Percentiles rank a stretch among this genome's conserved stretches.
These are phyloP conservation scores for Lepidium didymum DNA, from an alignment of 345 rosid genomes.

Conservation along the genomic window DNA sequence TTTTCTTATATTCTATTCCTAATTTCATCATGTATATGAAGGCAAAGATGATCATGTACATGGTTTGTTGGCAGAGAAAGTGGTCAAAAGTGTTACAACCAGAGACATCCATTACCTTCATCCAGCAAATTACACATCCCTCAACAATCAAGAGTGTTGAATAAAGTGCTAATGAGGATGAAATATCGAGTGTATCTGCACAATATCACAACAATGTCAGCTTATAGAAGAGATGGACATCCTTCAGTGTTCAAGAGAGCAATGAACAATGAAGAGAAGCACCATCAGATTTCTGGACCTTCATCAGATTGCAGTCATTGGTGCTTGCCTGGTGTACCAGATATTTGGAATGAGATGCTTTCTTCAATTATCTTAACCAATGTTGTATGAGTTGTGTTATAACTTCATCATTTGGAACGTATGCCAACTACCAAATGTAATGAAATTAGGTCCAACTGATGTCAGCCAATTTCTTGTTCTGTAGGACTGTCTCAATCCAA, in stretches of 20 bases:
- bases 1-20: background rate
- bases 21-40: background rate
- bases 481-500: too few relatives aligned
- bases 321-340: slow-evolving; percentile 98
- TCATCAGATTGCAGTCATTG: slow-evolving; percentile 92
- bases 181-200: slow-evolving; percentile 71
- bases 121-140: slow-evolving; percentile 64
- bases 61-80: slow-evolving; percentile 43
- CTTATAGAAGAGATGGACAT: slow-evolving; percentile 78
- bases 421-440: too few relatives aligned
- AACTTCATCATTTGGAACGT: too few relatives aligned
- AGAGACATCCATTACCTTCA: slow-evolving; percentile 53
- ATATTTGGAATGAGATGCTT: slow-evolving; percentile 90
- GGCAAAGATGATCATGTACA: background rate
- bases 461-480: too few relatives aligned
- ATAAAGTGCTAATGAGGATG: slow-evolving; percentile 61
- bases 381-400: background rate
- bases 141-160: slow-evolving; percentile 50
- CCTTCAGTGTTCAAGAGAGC: slow-evolving; percentile 78
- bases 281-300: slow-evolving; percentile 29
- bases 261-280: slow-evolving; percentile 45
- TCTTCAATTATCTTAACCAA: slow-evolving; percentile 24
- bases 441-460: too few relatives aligned
- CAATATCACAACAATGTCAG: slow-evolving; percentile 74
- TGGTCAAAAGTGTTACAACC: slow-evolving; percentile 86